Evolutionary conservation across 176 grass and related monocot species (phyloP), one percentile per base, ranked within the genome.

Genomic region (Echinochloa phyllopogon): DNA sequence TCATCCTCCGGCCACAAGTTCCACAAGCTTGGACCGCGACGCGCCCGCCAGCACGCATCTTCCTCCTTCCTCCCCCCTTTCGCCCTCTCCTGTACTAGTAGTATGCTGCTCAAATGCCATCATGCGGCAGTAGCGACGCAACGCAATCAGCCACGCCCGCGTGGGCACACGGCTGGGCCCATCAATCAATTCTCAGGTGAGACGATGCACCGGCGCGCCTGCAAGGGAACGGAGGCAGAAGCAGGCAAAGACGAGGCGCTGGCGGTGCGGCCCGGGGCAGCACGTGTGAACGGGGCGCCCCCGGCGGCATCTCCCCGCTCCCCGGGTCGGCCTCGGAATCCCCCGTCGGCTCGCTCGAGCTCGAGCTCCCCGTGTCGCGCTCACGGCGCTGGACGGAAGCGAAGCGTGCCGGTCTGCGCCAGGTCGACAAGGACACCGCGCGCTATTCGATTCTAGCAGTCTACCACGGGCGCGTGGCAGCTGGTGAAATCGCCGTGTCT

Each of bases 241-340:
- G n/a, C n/a, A n/a, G n/a, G n/a, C n/a, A 21, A 65, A 69, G 42
- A 42, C 86, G 51, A 42, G 9, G 9, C 40, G 48, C 78, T 61
- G 38, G 20, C 37, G 33, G 42, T 4, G 8, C 21, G n/a, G 18
- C 27, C 23, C 65, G 4, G 21, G 20, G 41, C 66, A n/a, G 83
- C 25, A 59, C 85, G 81, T 65, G 86, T 83, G 87, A 84, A 84
- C 87, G 55, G 11, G 36, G 36, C 24, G 25, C 16, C 67, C 23
- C 48, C 68, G 9, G 13, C 61, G 77, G 82, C 70, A 89, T 89
- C 82, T 76, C 42, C 21, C 79, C 45, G 23, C 29, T 6, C 14
- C 81, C 43, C 62, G 51, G 59, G 29, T 74, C 58, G n/a, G 18
- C 27, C 81, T 47, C 63, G 52, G 50, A 69, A 81, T 62, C 43